A percentile compares a stretch with the other conserved stretches of the same genome.
Evolutionary conservation across 2,329 filamentous ascomycete genomes (phyloP).

Genomic region (Drechslera avenae): DNA sequence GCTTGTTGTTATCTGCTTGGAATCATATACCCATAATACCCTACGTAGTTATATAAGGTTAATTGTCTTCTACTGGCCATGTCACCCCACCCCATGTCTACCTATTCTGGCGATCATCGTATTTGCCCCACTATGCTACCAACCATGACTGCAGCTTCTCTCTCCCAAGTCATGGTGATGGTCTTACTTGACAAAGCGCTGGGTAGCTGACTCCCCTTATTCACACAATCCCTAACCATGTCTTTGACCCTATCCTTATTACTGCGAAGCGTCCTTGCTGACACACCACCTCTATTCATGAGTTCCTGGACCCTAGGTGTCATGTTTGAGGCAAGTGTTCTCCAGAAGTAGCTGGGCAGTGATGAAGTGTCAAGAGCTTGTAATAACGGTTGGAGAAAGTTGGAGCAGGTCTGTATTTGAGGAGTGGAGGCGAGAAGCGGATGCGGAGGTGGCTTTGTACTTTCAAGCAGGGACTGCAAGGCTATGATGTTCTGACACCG

Average conservation of each 20-base stretch:
- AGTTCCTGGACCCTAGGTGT: slow-evolving; percentile 83
- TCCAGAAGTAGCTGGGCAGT: slow-evolving; percentile 90
- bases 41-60: too few species aligned
- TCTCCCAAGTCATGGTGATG: slow-evolving; percentile 71
- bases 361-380: slow-evolving; percentile 84
- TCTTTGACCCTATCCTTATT: slow-evolving; percentile 77
- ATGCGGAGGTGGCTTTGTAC: slow-evolving; percentile 70
- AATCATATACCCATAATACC: too few species aligned
- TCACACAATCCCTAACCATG: slow-evolving; percentile 80
- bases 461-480: slow-evolving; percentile 75
- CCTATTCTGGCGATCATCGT: slow-evolving; percentile 18
- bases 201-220: slow-evolving; percentile 74
- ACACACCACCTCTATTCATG: slow-evolving; percentile 78
- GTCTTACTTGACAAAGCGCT: slow-evolving; percentile 55
- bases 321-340: slow-evolving; percentile 79
- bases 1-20: too few species aligned
- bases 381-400: slow-evolving; percentile 74
- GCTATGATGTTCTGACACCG: slow-evolving; percentile 92
- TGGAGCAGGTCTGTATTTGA: slow-evolving; percentile 24
- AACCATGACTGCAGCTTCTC: slow-evolving; percentile 94
- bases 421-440: slow-evolving; percentile 60
- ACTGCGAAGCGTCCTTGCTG: slow-evolving; percentile 76
- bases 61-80: too few species aligned
- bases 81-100: too few species aligned
- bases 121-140: slow-evolving; percentile 71